Evolutionary conservation across 306 rosid genomes (phyloP), one percentile per base, ranked within the genome.

Genomic region (Acacia melanoxylon): DNA sequence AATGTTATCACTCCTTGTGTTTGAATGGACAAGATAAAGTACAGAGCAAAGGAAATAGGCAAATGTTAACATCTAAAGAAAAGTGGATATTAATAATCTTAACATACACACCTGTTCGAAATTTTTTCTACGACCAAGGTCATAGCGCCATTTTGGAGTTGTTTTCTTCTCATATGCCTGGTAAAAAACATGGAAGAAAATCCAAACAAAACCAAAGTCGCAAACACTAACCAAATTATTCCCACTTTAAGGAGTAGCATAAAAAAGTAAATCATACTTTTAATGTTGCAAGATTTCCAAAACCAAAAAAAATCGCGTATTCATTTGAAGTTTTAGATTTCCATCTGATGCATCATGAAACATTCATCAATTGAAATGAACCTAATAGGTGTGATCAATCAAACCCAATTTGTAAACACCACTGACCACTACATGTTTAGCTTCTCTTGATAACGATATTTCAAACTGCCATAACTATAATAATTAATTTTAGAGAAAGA

Each of bases 111-210:
- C 99, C 99, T 96, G 99, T 80, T 96, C 99, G 77, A 94, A 96
- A 83, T 96, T 96, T 89, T 86, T 96, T 59, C 93, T 88, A 56
- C 94, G 97, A 67, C 99, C 98, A 76, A 96, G 98, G 83, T 96
- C 98, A 76, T 92, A 96, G 45, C 94, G 97, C 99, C 99, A 96
- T 88, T 96, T 94, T 37, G 95, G 95, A 71, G 97, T 85, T 29
- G 94, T 91, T 86, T 96, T 92, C 92, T 96, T 94, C 89, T 96
- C 99, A 82, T 96, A 96, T 6, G 99, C 99, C 99, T 96, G 89
- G 75, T 61, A 68, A 83, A 40, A 88, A 66, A 46, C 41, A 37
- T 77, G 72, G 76, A 78, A 29, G 48, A 72, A 20, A 79, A n/a
- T n/a, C 82, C 68, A 61, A 83, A 90, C 78, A 90, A 84, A 67